Percentiles rank a stretch among this genome's conserved stretches.
phyloP scores from a whole-genome alignment of 306 rosid species.

The Psophocarpus tetragonolobus region DNA sequence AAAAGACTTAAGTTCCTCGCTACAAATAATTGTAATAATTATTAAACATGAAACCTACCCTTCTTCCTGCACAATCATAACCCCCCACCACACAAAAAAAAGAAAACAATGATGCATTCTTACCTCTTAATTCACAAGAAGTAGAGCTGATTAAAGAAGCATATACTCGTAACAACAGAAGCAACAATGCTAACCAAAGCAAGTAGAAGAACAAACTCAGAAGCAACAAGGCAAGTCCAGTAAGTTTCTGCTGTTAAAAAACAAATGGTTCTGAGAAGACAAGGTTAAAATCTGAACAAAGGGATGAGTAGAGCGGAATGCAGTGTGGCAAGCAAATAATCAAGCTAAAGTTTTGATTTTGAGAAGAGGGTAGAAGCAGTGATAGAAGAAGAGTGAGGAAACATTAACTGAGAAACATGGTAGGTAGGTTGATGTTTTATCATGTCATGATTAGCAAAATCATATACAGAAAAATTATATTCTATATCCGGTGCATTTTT shows the following conservation, averaged over 20 bases:
- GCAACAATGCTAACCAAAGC: slow-evolving; percentile 11
- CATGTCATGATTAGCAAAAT: slow-evolving; percentile 27
- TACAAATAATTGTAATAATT: neutral
- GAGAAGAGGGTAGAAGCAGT: slow-evolving; percentile 21
- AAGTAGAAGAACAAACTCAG: slow-evolving; percentile 18
- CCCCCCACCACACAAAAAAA: neutral
- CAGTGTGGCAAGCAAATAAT: slow-evolving; percentile 9
- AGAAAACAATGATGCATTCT: neutral
- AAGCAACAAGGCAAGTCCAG: slow-evolving; percentile 25
- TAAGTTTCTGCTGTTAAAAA: neutral
- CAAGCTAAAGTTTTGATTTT: neutral
- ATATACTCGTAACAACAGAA: neutral
- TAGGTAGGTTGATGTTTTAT: slow-evolving; percentile 39
- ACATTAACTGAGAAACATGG: slow-evolving; percentile 14
- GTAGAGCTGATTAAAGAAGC: slow-evolving; percentile 28
- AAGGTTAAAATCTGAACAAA: slow-evolving; percentile 12
- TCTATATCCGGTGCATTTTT: neutral
- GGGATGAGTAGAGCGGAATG: slow-evolving; percentile 25
- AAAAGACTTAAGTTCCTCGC: neutral
- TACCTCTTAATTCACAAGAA: slow-evolving; percentile 36
- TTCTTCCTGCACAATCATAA: slow-evolving; percentile 6
- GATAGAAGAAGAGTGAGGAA: slow-evolving; percentile 7
- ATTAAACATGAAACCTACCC: neutral
- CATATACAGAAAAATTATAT: neutral
- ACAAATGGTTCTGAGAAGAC: neutral